These are phyloP conservation scores for Fusarium phyllophilum DNA, from an alignment of 2,329 filamentous ascomycete species.

Conservation along the genomic window DNA sequence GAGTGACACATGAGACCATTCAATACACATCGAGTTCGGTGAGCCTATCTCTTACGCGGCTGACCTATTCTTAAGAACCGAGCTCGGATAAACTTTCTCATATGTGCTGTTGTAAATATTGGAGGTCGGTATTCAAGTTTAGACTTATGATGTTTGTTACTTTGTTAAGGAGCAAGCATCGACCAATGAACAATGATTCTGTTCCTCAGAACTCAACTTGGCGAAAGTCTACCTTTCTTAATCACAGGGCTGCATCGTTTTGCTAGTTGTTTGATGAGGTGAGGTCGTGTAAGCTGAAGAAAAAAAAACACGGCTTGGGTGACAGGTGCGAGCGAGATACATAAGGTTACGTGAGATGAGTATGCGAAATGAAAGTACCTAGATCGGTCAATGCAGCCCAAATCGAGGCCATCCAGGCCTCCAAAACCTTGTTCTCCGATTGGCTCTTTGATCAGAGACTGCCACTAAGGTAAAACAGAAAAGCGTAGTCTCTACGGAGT, in stretches of 20 bases:
- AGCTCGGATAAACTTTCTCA: background rate
- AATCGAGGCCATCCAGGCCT: constrained; percentile 17
- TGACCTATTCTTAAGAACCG: rapidly evolving
- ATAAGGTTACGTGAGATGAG: rapidly evolving
- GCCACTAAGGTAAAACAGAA: no score
- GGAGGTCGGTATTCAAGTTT: background rate
- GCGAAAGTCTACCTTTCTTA: no score
- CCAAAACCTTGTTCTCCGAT: constrained; percentile 26
- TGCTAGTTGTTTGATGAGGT: background rate
- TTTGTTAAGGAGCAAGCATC: background rate
- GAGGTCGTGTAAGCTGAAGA: background rate
- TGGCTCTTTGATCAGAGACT: background rate
- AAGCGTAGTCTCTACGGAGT: no score
- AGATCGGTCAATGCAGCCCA: background rate
- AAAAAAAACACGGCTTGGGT: no score
- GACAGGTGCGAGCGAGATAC: background rate
- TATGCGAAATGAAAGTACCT: rapidly evolving
- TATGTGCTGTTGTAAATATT: background rate
- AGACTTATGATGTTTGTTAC: rapidly evolving
- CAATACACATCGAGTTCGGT: background rate
- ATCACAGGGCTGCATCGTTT: no score
- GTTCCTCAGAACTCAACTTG: background rate
- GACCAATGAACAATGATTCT: background rate
- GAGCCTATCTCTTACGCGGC: background rate
- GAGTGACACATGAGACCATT: background rate